phyloP scores from a whole-genome alignment of 202 grass and related monocot species.

The Panicum hallii region DNA sequence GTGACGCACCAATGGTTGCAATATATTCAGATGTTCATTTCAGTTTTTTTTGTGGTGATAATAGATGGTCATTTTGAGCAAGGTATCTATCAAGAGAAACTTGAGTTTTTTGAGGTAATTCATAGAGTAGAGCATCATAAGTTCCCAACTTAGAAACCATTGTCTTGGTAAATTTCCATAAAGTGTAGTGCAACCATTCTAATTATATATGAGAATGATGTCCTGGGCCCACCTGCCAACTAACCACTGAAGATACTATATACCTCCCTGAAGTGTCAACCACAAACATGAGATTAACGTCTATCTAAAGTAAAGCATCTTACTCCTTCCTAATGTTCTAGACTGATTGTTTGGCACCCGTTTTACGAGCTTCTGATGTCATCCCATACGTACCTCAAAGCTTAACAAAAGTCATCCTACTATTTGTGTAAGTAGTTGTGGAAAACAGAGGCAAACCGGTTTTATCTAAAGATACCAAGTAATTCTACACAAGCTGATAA shows the following conservation, averaged over 20 bases:
- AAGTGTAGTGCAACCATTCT: neutral
- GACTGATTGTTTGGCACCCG: neutral
- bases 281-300: neutral
- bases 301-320: slow-evolving; percentile 17
- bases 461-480: neutral
- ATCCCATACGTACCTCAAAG: neutral
- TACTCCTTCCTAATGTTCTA: neutral
- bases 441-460: neutral
- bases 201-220: neutral
- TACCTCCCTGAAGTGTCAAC: neutral
- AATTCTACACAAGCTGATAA: neutral
- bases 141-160: neutral
- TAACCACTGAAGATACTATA: neutral
- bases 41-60: neutral
- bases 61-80: neutral
- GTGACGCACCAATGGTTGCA: neutral
- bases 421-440: neutral
- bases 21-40: neutral
- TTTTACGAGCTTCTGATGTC: neutral
- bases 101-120: neutral
- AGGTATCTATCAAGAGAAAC: neutral
- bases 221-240: neutral
- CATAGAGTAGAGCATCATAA: no score
- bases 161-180: neutral
- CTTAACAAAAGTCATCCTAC: neutral